These are phyloP conservation scores for Erodium chrysanthum DNA, from an alignment of 441 rosid genomes.

Conservation along the genomic window DNA sequence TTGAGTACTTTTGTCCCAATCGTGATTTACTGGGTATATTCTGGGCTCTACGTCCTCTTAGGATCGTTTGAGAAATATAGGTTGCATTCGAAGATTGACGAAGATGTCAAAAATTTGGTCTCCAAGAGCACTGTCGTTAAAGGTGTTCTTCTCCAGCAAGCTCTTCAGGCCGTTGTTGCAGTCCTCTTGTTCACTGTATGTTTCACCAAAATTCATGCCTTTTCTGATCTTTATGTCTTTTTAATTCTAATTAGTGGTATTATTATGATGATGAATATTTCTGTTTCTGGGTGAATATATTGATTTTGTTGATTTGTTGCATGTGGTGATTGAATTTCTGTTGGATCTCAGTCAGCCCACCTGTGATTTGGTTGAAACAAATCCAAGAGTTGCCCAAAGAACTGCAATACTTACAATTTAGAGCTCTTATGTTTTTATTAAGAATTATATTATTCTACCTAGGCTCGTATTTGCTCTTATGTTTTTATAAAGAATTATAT, in stretches of 20 bases:
- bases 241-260: background rate
- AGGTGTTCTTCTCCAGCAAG: slow-evolving; percentile 75
- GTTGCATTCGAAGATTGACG: slow-evolving; percentile 61
- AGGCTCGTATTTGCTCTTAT: background rate
- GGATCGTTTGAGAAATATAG: slow-evolving; percentile 53
- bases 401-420: background rate
- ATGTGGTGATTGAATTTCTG: background rate
- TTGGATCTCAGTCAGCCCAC: slow-evolving; percentile 1
- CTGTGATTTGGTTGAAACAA: background rate
- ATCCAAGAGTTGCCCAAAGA: background rate
- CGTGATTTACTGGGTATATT: slow-evolving; percentile 67
- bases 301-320: background rate
- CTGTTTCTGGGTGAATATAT: background rate
- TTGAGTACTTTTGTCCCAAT: slow-evolving; percentile 67
- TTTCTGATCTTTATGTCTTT: background rate
- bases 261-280: background rate
- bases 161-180: slow-evolving; percentile 68
- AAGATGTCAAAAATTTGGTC: slow-evolving; percentile 71
- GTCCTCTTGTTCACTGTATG: slow-evolving; percentile 55
- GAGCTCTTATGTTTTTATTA: background rate
- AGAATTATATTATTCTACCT: background rate
- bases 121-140: slow-evolving; percentile 52
- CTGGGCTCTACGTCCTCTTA: slow-evolving; percentile 50
- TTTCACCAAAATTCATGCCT: background rate
- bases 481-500: background rate